Evolutionary conservation across 1,284 basidiomycete genomes (phyloP).

Genomic region (Fistulina hepatica): DNA sequence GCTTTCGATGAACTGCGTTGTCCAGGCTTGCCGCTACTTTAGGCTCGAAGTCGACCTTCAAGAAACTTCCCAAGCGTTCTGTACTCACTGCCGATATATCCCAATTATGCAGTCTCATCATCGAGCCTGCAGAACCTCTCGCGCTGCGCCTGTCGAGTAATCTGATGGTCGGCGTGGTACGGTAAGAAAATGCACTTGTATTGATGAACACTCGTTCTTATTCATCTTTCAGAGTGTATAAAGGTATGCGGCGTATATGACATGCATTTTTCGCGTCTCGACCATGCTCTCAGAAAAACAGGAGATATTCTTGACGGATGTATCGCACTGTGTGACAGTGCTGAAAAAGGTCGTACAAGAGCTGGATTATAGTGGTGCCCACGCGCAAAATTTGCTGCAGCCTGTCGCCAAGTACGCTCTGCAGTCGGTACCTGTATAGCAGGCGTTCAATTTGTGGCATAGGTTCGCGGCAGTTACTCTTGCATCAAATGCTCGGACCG

Average conservation of each 20-base stretch:
- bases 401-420: slow-evolving; percentile 43
- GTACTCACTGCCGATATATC: slow-evolving; percentile 73
- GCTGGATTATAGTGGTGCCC: slow-evolving; percentile 32
- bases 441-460: neutral
- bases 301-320: slow-evolving; percentile 70
- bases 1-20: neutral
- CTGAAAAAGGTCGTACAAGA: slow-evolving; percentile 68
- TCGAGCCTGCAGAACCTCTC: slow-evolving; percentile 72
- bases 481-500: slow-evolving; percentile 38
- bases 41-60: slow-evolving; percentile 75
- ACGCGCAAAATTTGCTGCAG: slow-evolving; percentile 58
- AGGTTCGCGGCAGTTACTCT: slow-evolving; percentile 56
- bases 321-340: slow-evolving; percentile 62
- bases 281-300: slow-evolving; percentile 51
- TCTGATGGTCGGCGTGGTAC: slow-evolving; percentile 75
- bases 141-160: slow-evolving; percentile 78
- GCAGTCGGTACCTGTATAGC: no score
- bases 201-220: neutral
- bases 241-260: slow-evolving; percentile 33
- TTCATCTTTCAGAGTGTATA: slow-evolving; percentile 45
- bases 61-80: slow-evolving; percentile 68
- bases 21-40: slow-evolving; percentile 80
- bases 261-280: slow-evolving; percentile 1
- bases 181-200: slow-evolving; percentile 37
- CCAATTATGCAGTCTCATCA: slow-evolving; percentile 69